phyloP scores from a whole-genome alignment of 2,329 filamentous ascomycete species.

The Xylaria sp. region DNA sequence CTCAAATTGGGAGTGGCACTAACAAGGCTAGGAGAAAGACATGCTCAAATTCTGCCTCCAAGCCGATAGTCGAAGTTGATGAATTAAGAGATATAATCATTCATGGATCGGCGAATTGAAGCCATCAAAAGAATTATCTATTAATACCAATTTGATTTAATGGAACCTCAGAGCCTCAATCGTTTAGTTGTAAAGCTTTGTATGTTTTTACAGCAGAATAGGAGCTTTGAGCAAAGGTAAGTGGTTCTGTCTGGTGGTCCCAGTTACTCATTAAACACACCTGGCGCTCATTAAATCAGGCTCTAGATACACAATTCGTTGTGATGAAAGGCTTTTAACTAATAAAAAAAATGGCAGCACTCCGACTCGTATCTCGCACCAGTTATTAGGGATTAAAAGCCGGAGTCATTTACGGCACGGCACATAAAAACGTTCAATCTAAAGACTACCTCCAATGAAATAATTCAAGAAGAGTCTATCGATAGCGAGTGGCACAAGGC shows the following conservation, averaged over 20 bases:
- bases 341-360: too few relatives aligned
- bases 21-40: constrained; percentile 55
- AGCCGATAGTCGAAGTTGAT: too few relatives aligned
- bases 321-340: too few relatives aligned
- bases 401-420: too few relatives aligned
- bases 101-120: too few relatives aligned
- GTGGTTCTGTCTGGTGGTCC: not conserved
- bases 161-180: not conserved
- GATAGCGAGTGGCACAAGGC: not conserved
- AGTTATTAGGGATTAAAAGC: not conserved
- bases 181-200: too few relatives aligned
- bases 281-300: too few relatives aligned
- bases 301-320: too few relatives aligned
- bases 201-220: not conserved
- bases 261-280: too few relatives aligned
- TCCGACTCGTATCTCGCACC: not conserved
- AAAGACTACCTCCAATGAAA: not conserved
- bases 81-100: too few relatives aligned
- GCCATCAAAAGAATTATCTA: too few relatives aligned
- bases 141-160: not conserved
- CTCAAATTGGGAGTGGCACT: constrained; percentile 49
- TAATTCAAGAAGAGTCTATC: not conserved
- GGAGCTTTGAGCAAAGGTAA: not conserved
- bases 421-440: not conserved
- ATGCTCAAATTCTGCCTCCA: too few relatives aligned